Conservation (phyloP, 169 alveolate genomes). For the Eimeria zaria region DNA sequence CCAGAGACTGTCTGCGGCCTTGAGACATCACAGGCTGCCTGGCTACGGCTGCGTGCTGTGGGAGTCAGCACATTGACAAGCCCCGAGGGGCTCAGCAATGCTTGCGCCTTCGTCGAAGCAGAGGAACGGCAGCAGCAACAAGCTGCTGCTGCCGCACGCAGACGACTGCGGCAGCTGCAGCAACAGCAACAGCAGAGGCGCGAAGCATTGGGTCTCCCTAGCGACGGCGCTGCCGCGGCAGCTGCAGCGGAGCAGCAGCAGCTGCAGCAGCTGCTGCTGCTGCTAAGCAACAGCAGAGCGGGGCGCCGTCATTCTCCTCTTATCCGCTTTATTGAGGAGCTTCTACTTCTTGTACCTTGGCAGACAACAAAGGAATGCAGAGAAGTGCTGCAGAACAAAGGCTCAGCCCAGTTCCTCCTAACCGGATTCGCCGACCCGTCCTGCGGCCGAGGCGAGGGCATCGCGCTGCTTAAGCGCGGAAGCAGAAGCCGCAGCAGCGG, state of each 20-base stretch:
- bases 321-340: constrained; percentile 91
- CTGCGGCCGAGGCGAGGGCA: constrained; percentile 95
- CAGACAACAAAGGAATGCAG: constrained; percentile 91
- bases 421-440: constrained; percentile 94
- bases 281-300: constrained; percentile 47
- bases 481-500: constrained; percentile 79
- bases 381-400: constrained; percentile 91
- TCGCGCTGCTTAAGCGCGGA: constrained; percentile 87
- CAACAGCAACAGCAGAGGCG: constrained; percentile 72
- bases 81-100: constrained; percentile 86
- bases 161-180: constrained; percentile 69
- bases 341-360: constrained; percentile 93
- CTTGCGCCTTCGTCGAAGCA: constrained; percentile 65
- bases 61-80: constrained; percentile 89
- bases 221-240: constrained; percentile 44
- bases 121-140: constrained; percentile 72
- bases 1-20: constrained; percentile 92
- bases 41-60: constrained; percentile 88
- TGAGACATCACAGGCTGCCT: constrained; percentile 92
- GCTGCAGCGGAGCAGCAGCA: constrained; percentile 73
- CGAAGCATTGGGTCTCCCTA: constrained; percentile 49
- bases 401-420: constrained; percentile 92
- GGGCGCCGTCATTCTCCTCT: constrained; percentile 77
- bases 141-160: constrained; percentile 56
- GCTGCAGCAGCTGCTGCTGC: constrained; percentile 52